Evolutionary conservation across 495 filamentous ascomycete genomes (phyloP).

Genomic region (Margaritispora aquatica): DNA sequence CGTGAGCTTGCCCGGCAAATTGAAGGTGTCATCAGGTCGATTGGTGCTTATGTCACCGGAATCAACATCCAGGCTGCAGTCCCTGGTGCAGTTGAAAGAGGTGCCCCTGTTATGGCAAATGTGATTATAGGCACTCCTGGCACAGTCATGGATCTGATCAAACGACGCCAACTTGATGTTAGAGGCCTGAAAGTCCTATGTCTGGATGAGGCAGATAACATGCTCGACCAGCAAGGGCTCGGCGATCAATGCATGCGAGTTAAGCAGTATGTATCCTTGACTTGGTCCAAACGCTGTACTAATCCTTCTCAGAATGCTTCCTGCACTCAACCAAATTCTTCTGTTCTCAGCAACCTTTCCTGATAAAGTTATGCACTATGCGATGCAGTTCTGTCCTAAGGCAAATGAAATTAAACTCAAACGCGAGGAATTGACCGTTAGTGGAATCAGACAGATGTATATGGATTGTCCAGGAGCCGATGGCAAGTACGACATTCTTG

Average conservation of each 20-base stretch:
- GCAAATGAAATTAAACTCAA: constrained; percentile 85
- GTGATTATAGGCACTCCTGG: constrained; percentile 93
- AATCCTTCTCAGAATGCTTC: constrained; percentile 50
- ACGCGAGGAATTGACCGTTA: constrained; percentile 87
- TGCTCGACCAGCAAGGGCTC: constrained; percentile 88
- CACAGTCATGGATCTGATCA: constrained; percentile 82
- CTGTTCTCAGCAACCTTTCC: constrained; percentile 98
- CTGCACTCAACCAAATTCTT: constrained; percentile 68
- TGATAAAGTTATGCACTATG: constrained; percentile 71
- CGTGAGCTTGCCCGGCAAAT: constrained; percentile 96
- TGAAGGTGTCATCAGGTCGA: constrained; percentile 66
- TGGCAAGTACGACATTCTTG: constrained; percentile 80
- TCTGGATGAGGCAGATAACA: constrained; percentile 93
- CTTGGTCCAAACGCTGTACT: not conserved
- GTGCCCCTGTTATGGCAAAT: constrained; percentile 55
- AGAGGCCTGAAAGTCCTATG: constrained; percentile 69
- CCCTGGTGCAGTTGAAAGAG: constrained; percentile 61
- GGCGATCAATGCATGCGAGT: constrained; percentile 92
- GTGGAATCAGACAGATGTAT: constrained; percentile 94
- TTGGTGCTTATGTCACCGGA: constrained; percentile 74
- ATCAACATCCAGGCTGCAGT: constrained; percentile 73
- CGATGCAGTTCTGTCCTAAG: constrained; percentile 68
- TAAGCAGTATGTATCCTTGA: constrained; percentile 56
- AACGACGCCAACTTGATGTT: constrained; percentile 58
- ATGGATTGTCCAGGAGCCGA: constrained; percentile 79